Evolutionary conservation across 345 rosid genomes (phyloP).

Genomic region (Eucalyptus cladocalyx): DNA sequence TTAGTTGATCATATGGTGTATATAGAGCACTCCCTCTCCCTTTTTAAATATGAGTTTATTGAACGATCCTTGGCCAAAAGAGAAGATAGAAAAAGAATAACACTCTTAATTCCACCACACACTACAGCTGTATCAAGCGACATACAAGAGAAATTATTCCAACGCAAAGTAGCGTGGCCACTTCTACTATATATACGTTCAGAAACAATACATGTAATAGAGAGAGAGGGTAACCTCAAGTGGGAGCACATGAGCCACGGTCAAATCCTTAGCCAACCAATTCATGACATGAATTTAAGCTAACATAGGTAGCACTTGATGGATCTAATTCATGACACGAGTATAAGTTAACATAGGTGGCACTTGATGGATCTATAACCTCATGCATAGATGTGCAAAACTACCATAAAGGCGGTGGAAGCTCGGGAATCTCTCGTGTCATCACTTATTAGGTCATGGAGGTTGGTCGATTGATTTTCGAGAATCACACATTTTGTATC

Average conservation of each 20-base stretch:
- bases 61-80: background rate
- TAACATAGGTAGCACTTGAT: background rate
- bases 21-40: background rate
- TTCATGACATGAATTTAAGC: background rate
- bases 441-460: background rate
- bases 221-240: background rate
- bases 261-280: background rate
- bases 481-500: background rate
- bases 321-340: too few species aligned
- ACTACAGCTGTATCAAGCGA: background rate
- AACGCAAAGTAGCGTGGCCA: background rate
- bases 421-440: background rate
- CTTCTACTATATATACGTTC: background rate
- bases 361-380: background rate
- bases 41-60: background rate
- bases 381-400: background rate
- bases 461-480: background rate
- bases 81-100: background rate
- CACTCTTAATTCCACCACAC: background rate
- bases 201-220: background rate
- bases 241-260: background rate
- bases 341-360: too few species aligned
- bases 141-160: background rate
- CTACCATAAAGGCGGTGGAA: background rate
- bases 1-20: background rate